These are phyloP conservation scores for Linum trigynum DNA, from an alignment of 345 rosid genomes.

Conservation along the genomic window DNA sequence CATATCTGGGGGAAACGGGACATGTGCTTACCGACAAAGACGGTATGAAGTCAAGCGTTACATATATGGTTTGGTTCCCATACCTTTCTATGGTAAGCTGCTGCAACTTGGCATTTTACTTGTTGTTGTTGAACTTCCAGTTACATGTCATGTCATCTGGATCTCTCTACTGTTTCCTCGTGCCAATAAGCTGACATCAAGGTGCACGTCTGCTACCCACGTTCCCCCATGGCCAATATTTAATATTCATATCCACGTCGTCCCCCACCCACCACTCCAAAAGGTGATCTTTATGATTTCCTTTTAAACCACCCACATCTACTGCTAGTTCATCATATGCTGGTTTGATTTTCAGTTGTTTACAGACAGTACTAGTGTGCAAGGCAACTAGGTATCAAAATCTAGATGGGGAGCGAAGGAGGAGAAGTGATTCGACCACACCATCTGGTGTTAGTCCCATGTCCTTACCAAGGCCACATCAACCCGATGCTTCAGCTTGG, in stretches of 20 bases:
- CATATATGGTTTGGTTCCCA: background rate
- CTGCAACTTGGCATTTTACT: background rate
- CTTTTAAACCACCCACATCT: no score
- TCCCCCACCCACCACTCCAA: background rate
- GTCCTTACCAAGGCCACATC: slow-evolving; percentile 36
- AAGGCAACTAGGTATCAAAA: no score
- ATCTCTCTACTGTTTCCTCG: background rate
- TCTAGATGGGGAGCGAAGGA: slow-evolving; percentile 1
- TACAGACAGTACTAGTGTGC: background rate
- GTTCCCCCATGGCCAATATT: background rate
- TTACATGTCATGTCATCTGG: background rate
- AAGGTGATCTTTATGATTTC: no score
- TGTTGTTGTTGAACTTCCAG: background rate
- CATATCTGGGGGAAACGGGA: background rate
- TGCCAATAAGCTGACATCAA: background rate
- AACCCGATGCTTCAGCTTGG: slow-evolving; percentile 44
- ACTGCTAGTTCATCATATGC: no score
- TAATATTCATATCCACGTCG: background rate
- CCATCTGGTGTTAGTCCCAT: slow-evolving; percentile 29
- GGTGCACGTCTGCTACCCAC: background rate
- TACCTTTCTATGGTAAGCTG: background rate
- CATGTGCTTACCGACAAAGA: background rate
- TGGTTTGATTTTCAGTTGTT: background rate
- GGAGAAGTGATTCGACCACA: background rate
- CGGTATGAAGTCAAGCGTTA: background rate